Evolutionary conservation across 345 rosid species (phyloP).

Genomic region (Citrus glauca): DNA sequence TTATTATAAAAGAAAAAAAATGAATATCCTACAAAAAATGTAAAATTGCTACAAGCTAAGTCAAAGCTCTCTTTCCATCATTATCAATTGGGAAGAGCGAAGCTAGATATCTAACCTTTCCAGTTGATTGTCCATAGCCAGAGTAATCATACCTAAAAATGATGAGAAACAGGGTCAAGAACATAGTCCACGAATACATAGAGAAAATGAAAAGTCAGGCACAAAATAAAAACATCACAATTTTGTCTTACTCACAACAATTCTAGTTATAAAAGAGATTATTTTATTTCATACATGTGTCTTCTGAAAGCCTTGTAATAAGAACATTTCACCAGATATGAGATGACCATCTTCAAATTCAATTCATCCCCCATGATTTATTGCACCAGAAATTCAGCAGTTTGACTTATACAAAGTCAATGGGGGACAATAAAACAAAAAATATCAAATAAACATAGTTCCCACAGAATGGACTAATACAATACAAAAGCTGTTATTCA

Average conservation of each 20-base stretch:
- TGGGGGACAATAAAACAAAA: neutral
- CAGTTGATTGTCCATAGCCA: constrained; percentile 92
- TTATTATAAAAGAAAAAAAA: neutral
- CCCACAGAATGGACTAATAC: neutral
- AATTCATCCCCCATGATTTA: neutral
- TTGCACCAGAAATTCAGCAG: neutral
- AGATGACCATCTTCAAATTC: neutral
- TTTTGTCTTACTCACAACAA: neutral
- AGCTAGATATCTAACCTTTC: constrained; percentile 57
- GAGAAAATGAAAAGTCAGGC: neutral
- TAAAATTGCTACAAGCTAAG: neutral
- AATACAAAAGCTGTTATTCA: neutral
- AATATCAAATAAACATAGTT: neutral
- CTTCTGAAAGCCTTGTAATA: neutral
- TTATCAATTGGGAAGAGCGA: constrained; percentile 12
- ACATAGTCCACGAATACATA: neutral
- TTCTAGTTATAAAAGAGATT: neutral
- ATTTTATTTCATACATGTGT: neutral
- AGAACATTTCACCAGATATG: neutral
- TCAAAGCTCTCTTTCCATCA: neutral
- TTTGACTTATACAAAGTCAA: neutral
- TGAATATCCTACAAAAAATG: neutral
- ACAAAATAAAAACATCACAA: neutral
- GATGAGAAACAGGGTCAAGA: constrained; percentile 15
- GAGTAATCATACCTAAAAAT: constrained; percentile 84